A percentile compares a stretch with the other conserved stretches of the same genome.
Conservation (phyloP, 2,329 filamentous ascomycete genomes). For the Sporothrix brunneoviolacea region DNA sequence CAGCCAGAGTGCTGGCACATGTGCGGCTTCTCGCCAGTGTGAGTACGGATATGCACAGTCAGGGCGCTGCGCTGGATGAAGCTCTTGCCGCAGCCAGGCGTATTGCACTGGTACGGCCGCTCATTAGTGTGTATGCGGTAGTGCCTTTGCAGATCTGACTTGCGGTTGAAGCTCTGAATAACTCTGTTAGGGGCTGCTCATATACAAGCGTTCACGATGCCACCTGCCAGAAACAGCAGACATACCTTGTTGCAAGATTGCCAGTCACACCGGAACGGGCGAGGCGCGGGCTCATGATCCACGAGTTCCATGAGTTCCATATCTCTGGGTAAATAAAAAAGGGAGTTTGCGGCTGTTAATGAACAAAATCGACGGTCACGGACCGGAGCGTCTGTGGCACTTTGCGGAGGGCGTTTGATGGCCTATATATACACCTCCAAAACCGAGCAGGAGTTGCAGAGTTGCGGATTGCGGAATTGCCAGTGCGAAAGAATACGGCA, state of each 20-base stretch:
- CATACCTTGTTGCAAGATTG: conserved; percentile 54
- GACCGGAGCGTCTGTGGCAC: conserved; percentile 6
- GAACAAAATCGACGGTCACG: conserved; percentile 5
- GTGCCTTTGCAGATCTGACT: conserved; percentile 63
- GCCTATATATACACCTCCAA: conserved; percentile 6
- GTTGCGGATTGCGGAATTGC: no score
- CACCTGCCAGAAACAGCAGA: not conserved
- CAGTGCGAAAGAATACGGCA: not conserved
- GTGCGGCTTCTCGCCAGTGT: conserved; percentile 79
- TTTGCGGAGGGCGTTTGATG: not conserved
- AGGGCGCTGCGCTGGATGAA: conserved; percentile 66
- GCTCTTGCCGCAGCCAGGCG: conserved; percentile 57
- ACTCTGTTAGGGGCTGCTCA: not conserved
- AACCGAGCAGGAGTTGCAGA: no score
- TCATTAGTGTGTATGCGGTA: conserved; percentile 68
- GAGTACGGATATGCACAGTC: conserved; percentile 64
- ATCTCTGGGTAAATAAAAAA: conserved; percentile 19
- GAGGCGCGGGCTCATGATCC: conserved; percentile 55
- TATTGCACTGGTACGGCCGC: conserved; percentile 57
- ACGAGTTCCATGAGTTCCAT: conserved; percentile 63
- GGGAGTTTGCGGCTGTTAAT: not conserved
- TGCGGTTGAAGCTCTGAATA: conserved; percentile 61
- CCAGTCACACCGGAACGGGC: conserved; percentile 60
- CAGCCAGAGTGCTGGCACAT: conserved; percentile 60
- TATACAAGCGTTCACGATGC: not conserved